These are phyloP conservation scores for Fraxinus velutina DNA, from an alignment of 305 asterid genomes.

Conservation along the genomic window DNA sequence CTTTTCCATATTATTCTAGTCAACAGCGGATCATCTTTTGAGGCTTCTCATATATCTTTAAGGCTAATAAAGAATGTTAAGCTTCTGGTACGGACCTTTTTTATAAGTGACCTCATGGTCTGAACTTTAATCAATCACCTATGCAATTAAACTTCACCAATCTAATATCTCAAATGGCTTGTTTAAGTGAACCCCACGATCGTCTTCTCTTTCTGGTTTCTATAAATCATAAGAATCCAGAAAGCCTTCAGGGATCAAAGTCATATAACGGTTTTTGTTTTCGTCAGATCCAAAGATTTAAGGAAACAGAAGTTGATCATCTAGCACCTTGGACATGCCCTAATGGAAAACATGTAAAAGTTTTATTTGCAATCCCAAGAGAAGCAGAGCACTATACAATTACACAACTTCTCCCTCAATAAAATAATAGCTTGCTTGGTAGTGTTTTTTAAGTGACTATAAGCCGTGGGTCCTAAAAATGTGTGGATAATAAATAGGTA, in stretches of 20 bases:
- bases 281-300: neutral
- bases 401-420: neutral
- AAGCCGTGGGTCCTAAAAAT: neutral
- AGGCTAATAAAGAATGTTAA: neutral
- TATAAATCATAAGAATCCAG: neutral
- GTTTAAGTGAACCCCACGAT: neutral
- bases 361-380: neutral
- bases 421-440: neutral
- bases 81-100: neutral
- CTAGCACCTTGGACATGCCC: conserved; percentile 1
- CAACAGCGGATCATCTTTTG: neutral
- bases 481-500: neutral
- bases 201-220: neutral
- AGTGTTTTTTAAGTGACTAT: neutral
- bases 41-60: neutral
- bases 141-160: neutral
- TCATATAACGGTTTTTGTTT: neutral
- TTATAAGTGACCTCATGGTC: neutral
- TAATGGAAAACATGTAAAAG: neutral
- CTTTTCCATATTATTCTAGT: neutral
- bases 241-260: neutral
- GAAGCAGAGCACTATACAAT: neutral
- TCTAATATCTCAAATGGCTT: neutral
- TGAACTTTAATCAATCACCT: neutral
- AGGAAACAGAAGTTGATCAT: neutral